A percentile compares a stretch with the other conserved stretches of the same genome.
These are phyloP conservation scores for Trapa incisa DNA, from an alignment of 345 rosid species.

Conservation along the genomic window DNA sequence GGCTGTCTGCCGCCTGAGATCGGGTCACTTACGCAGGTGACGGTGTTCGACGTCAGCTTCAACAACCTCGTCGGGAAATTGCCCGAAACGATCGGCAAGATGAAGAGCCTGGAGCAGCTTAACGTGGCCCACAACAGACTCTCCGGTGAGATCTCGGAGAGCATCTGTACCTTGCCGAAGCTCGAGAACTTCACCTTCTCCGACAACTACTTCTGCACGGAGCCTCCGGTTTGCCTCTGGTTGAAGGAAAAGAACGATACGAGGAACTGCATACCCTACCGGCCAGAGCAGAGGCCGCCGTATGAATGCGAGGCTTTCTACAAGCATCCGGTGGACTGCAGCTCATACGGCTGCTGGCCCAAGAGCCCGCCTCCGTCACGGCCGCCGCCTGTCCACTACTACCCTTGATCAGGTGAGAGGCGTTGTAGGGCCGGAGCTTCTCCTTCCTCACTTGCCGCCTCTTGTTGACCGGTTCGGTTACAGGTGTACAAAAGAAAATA, in stretches of 20 bases:
- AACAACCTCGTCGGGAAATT: conserved; percentile 58
- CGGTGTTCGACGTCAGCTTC: conserved; percentile 61
- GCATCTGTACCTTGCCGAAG: conserved; percentile 50
- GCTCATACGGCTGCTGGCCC: conserved; percentile 38
- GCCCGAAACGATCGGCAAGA: conserved; percentile 48
- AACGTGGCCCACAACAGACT: conserved; percentile 54
- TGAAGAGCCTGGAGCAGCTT: conserved; percentile 67
- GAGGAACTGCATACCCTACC: conserved; percentile 45
- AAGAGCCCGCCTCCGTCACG: conserved; percentile 20
- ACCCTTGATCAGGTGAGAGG: neutral
- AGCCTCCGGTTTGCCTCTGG: conserved; percentile 45
- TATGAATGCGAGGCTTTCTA: conserved; percentile 47
- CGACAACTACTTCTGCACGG: conserved; percentile 45
- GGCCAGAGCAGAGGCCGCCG: conserved; percentile 51
- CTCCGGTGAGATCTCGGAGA: conserved; percentile 46
- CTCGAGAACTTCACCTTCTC: conserved; percentile 71
- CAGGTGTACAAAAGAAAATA: no score
- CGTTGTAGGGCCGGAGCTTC: neutral
- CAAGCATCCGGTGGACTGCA: conserved; percentile 40
- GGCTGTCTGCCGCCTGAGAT: conserved; percentile 61
- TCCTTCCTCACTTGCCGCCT: no score
- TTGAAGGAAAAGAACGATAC: conserved; percentile 41
- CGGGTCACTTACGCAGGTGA: conserved; percentile 36
- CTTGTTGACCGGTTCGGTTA: neutral
- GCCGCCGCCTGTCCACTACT: neutral